These are phyloP conservation scores for Fomitopsis pulvina DNA, from an alignment of 768 basidiomycete species.

Conservation along the genomic window DNA sequence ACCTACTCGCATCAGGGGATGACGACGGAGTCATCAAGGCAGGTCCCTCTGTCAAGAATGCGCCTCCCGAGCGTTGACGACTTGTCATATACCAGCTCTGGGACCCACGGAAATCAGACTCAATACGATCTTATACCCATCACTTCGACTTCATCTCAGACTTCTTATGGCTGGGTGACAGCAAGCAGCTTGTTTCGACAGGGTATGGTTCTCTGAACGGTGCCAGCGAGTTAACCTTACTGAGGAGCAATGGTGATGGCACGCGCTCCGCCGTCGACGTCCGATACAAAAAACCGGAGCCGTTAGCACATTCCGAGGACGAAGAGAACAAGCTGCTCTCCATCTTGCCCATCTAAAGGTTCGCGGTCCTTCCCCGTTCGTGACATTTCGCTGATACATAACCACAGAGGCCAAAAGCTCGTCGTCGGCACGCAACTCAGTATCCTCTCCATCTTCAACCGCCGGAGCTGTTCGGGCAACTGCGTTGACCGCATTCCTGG, in stretches of 20 bases:
- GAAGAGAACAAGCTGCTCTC: slow-evolving; percentile 94
- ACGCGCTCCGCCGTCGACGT: slow-evolving; percentile 91
- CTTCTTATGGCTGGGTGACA: slow-evolving; percentile 72
- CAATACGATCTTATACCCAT: slow-evolving; percentile 65
- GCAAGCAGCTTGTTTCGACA: slow-evolving; percentile 68
- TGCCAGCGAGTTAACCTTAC: too few relatives aligned
- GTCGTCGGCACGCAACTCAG: slow-evolving; percentile 89
- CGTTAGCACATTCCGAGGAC: slow-evolving; percentile 84
- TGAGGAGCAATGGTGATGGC: slow-evolving; percentile 70
- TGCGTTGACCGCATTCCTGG: slow-evolving; percentile 89
- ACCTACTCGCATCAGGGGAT: slow-evolving; percentile 80
- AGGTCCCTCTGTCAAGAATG: not conserved
- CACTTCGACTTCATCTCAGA: slow-evolving; percentile 96
- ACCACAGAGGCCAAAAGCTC: slow-evolving; percentile 69
- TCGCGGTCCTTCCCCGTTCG: slow-evolving; percentile 15
- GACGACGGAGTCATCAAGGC: slow-evolving; percentile 95
- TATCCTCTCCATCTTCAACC: slow-evolving; percentile 85
- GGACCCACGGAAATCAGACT: slow-evolving; percentile 72
- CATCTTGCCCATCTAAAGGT: slow-evolving; percentile 80
- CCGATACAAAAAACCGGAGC: slow-evolving; percentile 70
- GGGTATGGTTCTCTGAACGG: slow-evolving; percentile 47
- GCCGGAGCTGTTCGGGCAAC: slow-evolving; percentile 82
- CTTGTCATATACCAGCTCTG: slow-evolving; percentile 73
- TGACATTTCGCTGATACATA: too few relatives aligned
- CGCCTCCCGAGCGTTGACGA: not conserved